A percentile compares a stretch with the other conserved stretches of the same genome.
Evolutionary conservation across 805 yeast species (phyloP).

Genomic region (Debaryomyces tyrocola): DNA sequence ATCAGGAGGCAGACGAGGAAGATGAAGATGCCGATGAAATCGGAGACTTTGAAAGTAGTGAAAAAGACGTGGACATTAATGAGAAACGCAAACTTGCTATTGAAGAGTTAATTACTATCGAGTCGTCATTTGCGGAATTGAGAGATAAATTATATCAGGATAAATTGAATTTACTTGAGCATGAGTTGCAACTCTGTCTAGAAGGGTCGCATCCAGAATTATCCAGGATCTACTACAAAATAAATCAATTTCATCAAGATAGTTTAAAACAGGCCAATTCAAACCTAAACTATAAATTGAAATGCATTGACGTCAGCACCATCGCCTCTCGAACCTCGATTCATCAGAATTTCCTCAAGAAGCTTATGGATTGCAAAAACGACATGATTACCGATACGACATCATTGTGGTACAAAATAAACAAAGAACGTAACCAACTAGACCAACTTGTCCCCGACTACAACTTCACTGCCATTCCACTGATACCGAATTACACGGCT

Average conservation of each 20-base stretch:
- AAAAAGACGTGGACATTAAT: constrained; percentile 25
- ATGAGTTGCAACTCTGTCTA: constrained; percentile 82
- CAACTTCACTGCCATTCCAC: constrained; percentile 46
- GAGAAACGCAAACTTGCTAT: constrained; percentile 62
- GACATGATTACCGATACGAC: constrained; percentile 72
- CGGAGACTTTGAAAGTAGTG: constrained; percentile 10
- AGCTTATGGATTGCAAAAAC: constrained; percentile 63
- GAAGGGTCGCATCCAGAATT: constrained; percentile 93
- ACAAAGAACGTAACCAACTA: constrained; percentile 81
- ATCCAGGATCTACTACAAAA: constrained; percentile 64
- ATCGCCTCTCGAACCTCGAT: constrained; percentile 73
- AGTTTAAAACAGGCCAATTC: constrained; percentile 50
- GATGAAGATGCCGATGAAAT: constrained; percentile 11
- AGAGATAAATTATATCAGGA: constrained; percentile 85
- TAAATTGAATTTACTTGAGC: constrained; percentile 70
- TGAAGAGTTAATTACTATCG: constrained; percentile 73
- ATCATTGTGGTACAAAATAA: constrained; percentile 86
- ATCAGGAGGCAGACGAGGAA: constrained; percentile 12
- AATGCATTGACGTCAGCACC: constrained; percentile 79
- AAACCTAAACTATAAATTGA: constrained; percentile 57
- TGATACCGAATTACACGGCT: constrained; percentile 20
- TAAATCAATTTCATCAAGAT: constrained; percentile 72
- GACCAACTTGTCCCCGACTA: constrained; percentile 62
- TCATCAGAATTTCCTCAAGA: constrained; percentile 80
- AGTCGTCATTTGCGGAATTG: constrained; percentile 79